Evolutionary conservation across 768 basidiomycete genomes (phyloP).

Genomic region (Cystofilobasidium macerans): DNA sequence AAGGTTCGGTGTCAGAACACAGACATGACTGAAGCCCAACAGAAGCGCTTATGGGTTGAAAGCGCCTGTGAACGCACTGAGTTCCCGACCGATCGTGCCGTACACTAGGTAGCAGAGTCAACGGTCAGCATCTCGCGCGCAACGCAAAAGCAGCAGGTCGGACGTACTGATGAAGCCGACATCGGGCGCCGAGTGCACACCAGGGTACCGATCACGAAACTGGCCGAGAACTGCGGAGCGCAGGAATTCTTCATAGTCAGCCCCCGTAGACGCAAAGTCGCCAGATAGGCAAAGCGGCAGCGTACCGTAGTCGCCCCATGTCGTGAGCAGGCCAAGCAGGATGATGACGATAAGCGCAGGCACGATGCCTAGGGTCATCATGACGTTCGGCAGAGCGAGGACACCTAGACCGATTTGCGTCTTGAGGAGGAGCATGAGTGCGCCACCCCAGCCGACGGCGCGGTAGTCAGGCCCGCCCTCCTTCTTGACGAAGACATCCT

Average conservation of each 20-base stretch:
- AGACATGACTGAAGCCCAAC: no score
- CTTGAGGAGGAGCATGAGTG: constrained; percentile 13
- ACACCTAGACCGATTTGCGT: constrained; percentile 18
- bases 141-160: no score
- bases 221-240: background rate
- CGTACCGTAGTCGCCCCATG: constrained; percentile 5
- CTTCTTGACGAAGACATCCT: background rate
- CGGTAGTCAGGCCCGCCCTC: constrained; percentile 19
- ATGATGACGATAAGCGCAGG: background rate
- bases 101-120: no score
- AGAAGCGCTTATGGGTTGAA: no score
- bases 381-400: background rate
- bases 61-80: no score
- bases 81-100: constrained; percentile 16
- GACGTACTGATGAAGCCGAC: constrained; percentile 25
- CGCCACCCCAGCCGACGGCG: constrained; percentile 4
- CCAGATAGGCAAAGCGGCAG: background rate
- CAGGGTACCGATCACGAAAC: background rate
- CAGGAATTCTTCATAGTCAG: no score
- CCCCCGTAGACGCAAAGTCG: background rate
- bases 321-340: background rate
- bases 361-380: background rate
- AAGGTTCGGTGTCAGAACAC: no score
- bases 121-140: no score
- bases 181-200: constrained; percentile 12